Percentiles rank a stretch among this genome's conserved stretches.
These are phyloP conservation scores for Naganishia antarctica DNA, from an alignment of 768 basidiomycete genomes.

Conservation along the genomic window DNA sequence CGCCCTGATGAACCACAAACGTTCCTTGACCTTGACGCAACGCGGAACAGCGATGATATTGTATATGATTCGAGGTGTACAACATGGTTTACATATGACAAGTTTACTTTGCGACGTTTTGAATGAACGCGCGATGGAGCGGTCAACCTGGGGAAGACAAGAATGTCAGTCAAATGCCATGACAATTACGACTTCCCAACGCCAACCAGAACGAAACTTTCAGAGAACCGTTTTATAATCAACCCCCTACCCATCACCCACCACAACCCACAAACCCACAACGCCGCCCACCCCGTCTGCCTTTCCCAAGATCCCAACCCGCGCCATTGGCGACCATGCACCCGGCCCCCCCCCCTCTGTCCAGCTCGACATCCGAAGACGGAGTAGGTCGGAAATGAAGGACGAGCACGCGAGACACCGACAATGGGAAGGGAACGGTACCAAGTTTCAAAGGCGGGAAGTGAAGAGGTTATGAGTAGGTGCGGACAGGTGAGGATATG, in stretches of 20 bases:
- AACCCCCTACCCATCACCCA: slow-evolving; percentile 13
- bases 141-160: too few species aligned
- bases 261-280: slow-evolving; percentile 7
- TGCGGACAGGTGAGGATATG: neutral
- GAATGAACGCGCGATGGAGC: too few species aligned
- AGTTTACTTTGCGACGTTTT: too few species aligned
- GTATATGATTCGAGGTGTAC: too few species aligned
- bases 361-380: slow-evolving; percentile 20
- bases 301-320: slow-evolving; percentile 6
- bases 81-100: too few species aligned
- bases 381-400: neutral
- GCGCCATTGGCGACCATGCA: too few species aligned
- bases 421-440: neutral
- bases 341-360: neutral
- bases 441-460: neutral
- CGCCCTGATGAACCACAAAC: too few species aligned
- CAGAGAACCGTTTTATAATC: slow-evolving; percentile 18
- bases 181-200: too few species aligned
- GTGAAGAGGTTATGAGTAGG: slow-evolving; percentile 8
- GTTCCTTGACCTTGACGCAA: too few species aligned
- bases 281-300: neutral
- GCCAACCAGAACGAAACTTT: neutral
- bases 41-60: too few species aligned
- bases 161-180: too few species aligned
- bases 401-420: neutral